Percentiles rank a stretch among this genome's conserved stretches.
Evolutionary conservation across 345 rosid genomes (phyloP).

Genomic region (Boechera stricta): DNA sequence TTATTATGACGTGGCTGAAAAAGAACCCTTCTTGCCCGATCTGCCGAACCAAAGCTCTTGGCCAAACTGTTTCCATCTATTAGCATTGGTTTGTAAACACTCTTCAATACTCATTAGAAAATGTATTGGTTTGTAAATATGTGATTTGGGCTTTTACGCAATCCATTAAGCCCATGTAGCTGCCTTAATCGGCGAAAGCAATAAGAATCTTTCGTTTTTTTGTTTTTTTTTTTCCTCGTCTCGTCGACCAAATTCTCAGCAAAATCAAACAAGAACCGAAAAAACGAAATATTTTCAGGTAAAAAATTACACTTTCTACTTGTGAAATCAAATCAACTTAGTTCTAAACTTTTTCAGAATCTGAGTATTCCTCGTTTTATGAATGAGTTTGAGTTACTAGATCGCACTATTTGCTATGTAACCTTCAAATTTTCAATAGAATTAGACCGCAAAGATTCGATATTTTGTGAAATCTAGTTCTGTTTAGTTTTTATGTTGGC

Average conservation of each 20-base stretch:
- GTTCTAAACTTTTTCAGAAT: not conserved
- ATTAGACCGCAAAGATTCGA: not conserved
- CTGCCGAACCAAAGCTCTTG: conserved; percentile 17
- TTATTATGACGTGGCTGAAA: conserved; percentile 15
- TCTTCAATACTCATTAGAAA: too few species aligned
- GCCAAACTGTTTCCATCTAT: conserved; percentile 2
- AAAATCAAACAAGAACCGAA: not conserved
- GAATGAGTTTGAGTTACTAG: not conserved
- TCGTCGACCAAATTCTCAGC: not conserved
- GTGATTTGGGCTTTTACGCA: not conserved
- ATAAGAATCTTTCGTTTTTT: not conserved
- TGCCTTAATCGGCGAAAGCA: not conserved
- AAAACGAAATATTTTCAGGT: not conserved
- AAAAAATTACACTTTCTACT: not conserved
- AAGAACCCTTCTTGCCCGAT: conserved; percentile 17
- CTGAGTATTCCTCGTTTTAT: not conserved
- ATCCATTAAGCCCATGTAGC: not conserved
- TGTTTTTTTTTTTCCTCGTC: not conserved
- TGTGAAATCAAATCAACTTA: not conserved
- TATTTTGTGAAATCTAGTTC: not conserved
- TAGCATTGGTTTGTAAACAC: not conserved
- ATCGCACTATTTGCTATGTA: not conserved
- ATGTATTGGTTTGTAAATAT: not conserved
- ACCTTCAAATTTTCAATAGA: not conserved
- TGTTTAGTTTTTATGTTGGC: not conserved